Percentiles rank a stretch among this genome's conserved stretches.
Evolutionary conservation across 2,329 filamentous ascomycete species (phyloP).

Genomic region (Diaporthe sp.): DNA sequence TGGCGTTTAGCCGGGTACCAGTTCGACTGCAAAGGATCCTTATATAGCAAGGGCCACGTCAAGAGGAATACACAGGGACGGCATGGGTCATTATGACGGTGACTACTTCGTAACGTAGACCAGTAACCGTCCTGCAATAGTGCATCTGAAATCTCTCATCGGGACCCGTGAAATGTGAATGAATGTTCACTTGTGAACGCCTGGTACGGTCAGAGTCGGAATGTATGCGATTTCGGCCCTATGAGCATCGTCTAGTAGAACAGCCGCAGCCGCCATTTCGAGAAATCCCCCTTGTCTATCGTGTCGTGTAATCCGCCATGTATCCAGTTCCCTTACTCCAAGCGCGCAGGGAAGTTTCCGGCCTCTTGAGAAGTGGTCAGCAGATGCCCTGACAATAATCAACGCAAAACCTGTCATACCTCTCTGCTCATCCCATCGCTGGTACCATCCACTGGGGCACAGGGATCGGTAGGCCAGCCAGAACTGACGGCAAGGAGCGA

Average conservation of each 20-base stretch:
- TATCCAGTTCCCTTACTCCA: conserved; percentile 64
- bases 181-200: not conserved
- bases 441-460: conserved; percentile 94
- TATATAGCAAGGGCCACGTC: not conserved
- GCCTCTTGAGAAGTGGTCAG: conserved; percentile 61
- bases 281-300: conserved; percentile 38
- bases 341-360: conserved; percentile 76
- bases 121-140: too few relatives aligned
- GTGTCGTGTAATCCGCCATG: conserved; percentile 13
- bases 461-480: conserved; percentile 96
- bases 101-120: not conserved
- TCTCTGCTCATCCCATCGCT: conserved; percentile 97
- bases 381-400: conserved; percentile 46
- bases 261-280: conserved; percentile 26
- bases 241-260: conserved; percentile 44
- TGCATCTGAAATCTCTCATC: not conserved
- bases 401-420: conserved; percentile 62
- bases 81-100: not conserved
- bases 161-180: not conserved
- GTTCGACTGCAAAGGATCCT: not conserved
- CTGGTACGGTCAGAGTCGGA: conserved; percentile 16
- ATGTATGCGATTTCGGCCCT: conserved; percentile 42
- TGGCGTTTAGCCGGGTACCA: not conserved
- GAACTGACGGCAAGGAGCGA: conserved; percentile 97
- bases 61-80: not conserved